Evolutionary conservation across 768 basidiomycete species (phyloP).

Genomic region (Pleurotus eryngii): DNA sequence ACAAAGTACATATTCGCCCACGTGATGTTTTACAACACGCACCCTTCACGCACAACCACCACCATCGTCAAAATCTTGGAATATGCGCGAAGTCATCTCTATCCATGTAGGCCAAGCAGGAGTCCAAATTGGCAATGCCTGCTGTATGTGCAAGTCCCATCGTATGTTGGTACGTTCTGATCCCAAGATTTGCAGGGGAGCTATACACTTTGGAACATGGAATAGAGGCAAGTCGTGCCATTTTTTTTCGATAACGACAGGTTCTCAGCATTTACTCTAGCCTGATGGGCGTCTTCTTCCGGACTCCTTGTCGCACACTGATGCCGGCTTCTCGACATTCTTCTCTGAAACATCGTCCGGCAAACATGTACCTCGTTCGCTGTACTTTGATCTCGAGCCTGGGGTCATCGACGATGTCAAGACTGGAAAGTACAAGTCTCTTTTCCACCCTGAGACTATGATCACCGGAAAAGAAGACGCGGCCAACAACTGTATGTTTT

Average conservation of each 20-base stretch:
- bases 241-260: background rate
- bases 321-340: slow-evolving; percentile 95
- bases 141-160: slow-evolving; percentile 66
- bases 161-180: slow-evolving; percentile 11
- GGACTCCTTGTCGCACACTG: slow-evolving; percentile 59
- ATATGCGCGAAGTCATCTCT: slow-evolving; percentile 96
- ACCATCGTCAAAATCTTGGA: slow-evolving; percentile 18
- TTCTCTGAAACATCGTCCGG: slow-evolving; percentile 94
- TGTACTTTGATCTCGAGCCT: slow-evolving; percentile 95
- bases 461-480: slow-evolving; percentile 99
- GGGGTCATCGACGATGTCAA: slow-evolving; percentile 95
- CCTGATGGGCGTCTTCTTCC: slow-evolving; percentile 87
- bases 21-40: too few relatives aligned
- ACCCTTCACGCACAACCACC: slow-evolving; percentile 13
- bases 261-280: slow-evolving; percentile 39
- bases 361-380: slow-evolving; percentile 94
- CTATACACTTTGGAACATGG: slow-evolving; percentile 98
- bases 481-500: slow-evolving; percentile 91
- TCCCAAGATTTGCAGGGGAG: slow-evolving; percentile 64
- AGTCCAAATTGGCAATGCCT: slow-evolving; percentile 97
- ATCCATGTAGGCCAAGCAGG: slow-evolving; percentile 99
- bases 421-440: slow-evolving; percentile 83
- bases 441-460: slow-evolving; percentile 98
- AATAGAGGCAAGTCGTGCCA: slow-evolving; percentile 65
- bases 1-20: too few relatives aligned